A percentile compares a stretch with the other conserved stretches of the same genome.
phyloP scores from a whole-genome alignment of 768 basidiomycete genomes.

The Russula abietina region DNA sequence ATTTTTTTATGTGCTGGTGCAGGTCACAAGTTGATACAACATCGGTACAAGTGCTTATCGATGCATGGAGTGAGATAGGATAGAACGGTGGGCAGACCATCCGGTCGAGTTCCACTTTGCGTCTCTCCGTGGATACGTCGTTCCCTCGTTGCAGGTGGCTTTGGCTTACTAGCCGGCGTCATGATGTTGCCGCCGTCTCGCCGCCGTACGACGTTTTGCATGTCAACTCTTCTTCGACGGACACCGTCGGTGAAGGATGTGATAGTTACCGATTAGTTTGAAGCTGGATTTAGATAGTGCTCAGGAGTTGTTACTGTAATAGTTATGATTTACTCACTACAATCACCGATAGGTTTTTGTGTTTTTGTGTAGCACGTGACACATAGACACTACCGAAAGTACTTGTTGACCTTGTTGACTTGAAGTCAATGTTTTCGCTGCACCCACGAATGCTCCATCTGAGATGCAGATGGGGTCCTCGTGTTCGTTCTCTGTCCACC shows the following conservation, averaged over 20 bases:
- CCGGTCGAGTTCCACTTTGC: slow-evolving; percentile 95
- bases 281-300: too few species aligned
- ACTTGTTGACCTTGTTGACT: too few species aligned
- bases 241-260: too few species aligned
- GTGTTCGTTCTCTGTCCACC: slow-evolving; percentile 6
- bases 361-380: neutral
- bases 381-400: too few species aligned
- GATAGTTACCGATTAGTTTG: too few species aligned
- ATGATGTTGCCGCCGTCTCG: slow-evolving; percentile 76
- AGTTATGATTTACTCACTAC: too few species aligned
- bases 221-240: slow-evolving; percentile 29
- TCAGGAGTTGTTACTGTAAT: too few species aligned
- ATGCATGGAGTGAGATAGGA: slow-evolving; percentile 79
- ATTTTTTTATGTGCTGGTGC: slow-evolving; percentile 14
- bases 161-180: slow-evolving; percentile 50
- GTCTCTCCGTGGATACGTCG: slow-evolving; percentile 91
- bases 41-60: slow-evolving; percentile 83
- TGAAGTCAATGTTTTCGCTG: neutral
- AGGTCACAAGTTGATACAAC: slow-evolving; percentile 91
- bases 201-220: slow-evolving; percentile 50
- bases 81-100: slow-evolving; percentile 79
- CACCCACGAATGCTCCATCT: neutral
- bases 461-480: too few species aligned
- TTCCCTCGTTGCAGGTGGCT: slow-evolving; percentile 83
- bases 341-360: too few species aligned